A percentile compares a stretch with the other conserved stretches of the same genome.
These are phyloP conservation scores for Lactarius tabidus DNA, from an alignment of 768 basidiomycete genomes.

Conservation along the genomic window DNA sequence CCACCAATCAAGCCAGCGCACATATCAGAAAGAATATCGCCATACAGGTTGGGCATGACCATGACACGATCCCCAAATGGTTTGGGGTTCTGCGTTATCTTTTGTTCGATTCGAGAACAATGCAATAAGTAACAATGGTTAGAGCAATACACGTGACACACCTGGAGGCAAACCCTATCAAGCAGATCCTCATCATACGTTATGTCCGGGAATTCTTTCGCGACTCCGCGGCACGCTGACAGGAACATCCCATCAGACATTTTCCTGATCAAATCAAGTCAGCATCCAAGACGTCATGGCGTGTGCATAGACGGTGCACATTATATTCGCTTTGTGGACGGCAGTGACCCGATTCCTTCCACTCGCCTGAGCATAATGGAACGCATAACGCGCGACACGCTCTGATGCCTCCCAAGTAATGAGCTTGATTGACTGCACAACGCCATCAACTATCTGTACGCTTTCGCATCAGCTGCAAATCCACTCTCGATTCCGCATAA, in stretches of 20 bases:
- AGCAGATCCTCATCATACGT: conserved; percentile 95
- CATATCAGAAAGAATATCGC: conserved; percentile 96
- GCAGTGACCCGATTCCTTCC: conserved; percentile 93
- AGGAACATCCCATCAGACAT: conserved; percentile 99
- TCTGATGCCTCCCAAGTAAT: conserved; percentile 99
- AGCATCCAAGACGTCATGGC: conserved; percentile 14
- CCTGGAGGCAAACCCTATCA: conserved; percentile 93
- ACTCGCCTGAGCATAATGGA: conserved; percentile 90
- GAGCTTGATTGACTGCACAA: conserved; percentile 98
- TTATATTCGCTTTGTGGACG: conserved; percentile 99
- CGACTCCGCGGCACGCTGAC: conserved; percentile 92
- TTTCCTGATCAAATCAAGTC: conserved; percentile 61
- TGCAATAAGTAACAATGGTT: neutral
- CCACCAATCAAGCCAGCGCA: conserved; percentile 98
- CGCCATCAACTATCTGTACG: conserved; percentile 86
- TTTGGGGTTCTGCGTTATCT: conserved; percentile 89
- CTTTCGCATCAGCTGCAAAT: conserved; percentile 18
- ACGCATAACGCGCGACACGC: conserved; percentile 97
- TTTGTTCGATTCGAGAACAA: neutral
- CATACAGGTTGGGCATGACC: conserved; percentile 99
- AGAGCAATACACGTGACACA: conserved; percentile 32
- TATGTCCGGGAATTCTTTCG: conserved; percentile 92
- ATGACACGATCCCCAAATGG: conserved; percentile 96
- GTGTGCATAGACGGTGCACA: conserved; percentile 45
- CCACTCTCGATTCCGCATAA: conserved; percentile 3